Percentiles rank a stretch among this genome's conserved stretches.
These are phyloP conservation scores for Fusarium sp. DNA, from an alignment of 2,329 filamentous ascomycete genomes.

Conservation along the genomic window DNA sequence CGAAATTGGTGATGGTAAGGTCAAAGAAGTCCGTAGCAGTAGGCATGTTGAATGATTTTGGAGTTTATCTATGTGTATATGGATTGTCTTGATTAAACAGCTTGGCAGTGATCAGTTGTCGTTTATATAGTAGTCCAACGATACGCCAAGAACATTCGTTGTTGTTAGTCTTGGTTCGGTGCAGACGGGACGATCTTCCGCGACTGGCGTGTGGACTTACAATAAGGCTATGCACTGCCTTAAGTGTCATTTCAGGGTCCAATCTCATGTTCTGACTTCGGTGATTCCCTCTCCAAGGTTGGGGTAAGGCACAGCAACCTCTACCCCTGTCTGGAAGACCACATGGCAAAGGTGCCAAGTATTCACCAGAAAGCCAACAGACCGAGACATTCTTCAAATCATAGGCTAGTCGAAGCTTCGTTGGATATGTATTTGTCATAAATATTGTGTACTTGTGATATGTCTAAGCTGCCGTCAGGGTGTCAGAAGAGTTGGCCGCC, in stretches of 20 bases:
- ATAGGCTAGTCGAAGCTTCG: too few relatives aligned
- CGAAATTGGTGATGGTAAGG: constrained; percentile 45
- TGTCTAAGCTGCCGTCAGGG: not conserved
- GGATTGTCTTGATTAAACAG: not conserved
- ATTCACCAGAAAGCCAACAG: too few relatives aligned
- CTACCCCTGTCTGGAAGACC: not conserved
- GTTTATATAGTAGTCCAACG: not conserved
- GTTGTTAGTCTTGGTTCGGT: not conserved
- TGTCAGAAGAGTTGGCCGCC: not conserved
- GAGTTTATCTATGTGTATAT: not conserved
- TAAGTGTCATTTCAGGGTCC: not conserved
- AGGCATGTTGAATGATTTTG: constrained; percentile 36
- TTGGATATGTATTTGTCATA: too few relatives aligned
- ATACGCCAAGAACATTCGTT: not conserved
- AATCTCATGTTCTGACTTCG: not conserved
- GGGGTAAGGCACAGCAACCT: constrained; percentile 5
- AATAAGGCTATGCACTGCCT: not conserved
- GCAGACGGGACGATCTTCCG: not conserved
- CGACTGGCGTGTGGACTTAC: not conserved
- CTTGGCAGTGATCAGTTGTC: not conserved
- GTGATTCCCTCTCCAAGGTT: constrained; percentile 9
- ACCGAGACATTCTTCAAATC: too few relatives aligned
- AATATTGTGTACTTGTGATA: not conserved
- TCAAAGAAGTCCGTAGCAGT: constrained; percentile 41
- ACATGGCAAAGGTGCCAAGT: not conserved